Evolutionary conservation across 441 rosid genomes (phyloP).

Genomic region (Francoa sonchifolia): DNA sequence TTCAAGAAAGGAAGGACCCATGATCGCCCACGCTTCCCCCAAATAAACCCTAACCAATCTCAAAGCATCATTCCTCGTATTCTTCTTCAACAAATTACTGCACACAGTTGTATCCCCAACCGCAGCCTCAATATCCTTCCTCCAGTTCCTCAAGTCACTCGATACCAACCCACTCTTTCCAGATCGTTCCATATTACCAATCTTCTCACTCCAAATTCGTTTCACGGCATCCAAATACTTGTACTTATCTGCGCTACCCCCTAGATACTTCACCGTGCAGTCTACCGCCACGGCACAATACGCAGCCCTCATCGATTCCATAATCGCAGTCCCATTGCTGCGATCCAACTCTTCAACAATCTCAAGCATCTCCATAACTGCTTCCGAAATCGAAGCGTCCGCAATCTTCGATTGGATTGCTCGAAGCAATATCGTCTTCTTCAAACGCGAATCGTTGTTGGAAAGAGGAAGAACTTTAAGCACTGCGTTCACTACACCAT

Average conservation of each 20-base stretch:
- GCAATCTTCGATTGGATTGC: slow-evolving; percentile 28
- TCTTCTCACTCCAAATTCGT: slow-evolving; percentile 29
- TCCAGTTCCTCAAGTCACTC: slow-evolving; percentile 17
- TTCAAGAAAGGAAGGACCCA: slow-evolving; percentile 26
- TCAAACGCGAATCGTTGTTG: slow-evolving; percentile 13
- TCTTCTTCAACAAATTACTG: slow-evolving; percentile 15
- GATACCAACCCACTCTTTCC: slow-evolving; percentile 22
- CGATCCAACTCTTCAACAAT: slow-evolving; percentile 26
- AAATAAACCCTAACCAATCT: slow-evolving; percentile 22
- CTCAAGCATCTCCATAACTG: slow-evolving; percentile 38
- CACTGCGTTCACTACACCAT: slow-evolving; percentile 15
- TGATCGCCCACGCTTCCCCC: slow-evolving; percentile 20
- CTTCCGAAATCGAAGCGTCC: slow-evolving; percentile 29
- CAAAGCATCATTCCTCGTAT: slow-evolving; percentile 18
- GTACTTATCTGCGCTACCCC: slow-evolving; percentile 7
- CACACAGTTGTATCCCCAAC: slow-evolving; percentile 13
- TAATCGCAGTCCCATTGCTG: slow-evolving; percentile 15
- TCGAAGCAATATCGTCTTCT: slow-evolving; percentile 35
- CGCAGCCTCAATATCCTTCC: slow-evolving; percentile 26
- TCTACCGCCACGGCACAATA: slow-evolving; percentile 42
- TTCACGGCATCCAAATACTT: slow-evolving; percentile 20
- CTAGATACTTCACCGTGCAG: slow-evolving; percentile 32
- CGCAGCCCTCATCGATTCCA: slow-evolving; percentile 36
- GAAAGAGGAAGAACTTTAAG: slow-evolving; percentile 20
- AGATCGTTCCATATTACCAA: slow-evolving; percentile 20